A percentile compares a stretch with the other conserved stretches of the same genome.
phyloP scores from a whole-genome alignment of 2,329 filamentous ascomycete species.

The Pseudogymnoascus sp. region DNA sequence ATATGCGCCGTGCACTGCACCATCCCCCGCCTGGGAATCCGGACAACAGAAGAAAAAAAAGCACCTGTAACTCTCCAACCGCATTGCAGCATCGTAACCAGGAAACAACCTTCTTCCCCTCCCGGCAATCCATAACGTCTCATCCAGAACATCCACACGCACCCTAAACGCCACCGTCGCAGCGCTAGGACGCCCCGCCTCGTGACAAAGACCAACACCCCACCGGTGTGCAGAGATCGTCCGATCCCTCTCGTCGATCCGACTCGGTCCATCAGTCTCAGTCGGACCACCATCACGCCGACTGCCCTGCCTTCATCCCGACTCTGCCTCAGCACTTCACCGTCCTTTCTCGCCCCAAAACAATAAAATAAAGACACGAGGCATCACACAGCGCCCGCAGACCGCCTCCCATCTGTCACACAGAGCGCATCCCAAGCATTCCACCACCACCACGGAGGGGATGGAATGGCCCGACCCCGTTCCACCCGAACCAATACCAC shows the following conservation, averaged over 20 bases:
- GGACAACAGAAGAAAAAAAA: neutral
- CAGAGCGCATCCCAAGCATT: neutral
- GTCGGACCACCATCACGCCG: neutral
- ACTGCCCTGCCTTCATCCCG: neutral
- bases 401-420: neutral
- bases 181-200: neutral
- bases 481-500: neutral
- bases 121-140: neutral
- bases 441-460: neutral
- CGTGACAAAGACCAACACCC: neutral
- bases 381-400: neutral
- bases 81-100: neutral
- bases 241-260: neutral
- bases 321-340: neutral
- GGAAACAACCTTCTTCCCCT: neutral
- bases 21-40: neutral
- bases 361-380: neutral
- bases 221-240: neutral
- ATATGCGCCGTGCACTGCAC: neutral
- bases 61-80: neutral
- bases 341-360: neutral
- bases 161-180: neutral
- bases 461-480: constrained; percentile 2
- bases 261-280: neutral
- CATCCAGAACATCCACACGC: neutral